These are phyloP conservation scores for Encephalitozoon hellem DNA, from an alignment of 371 early-diverging fungal species.

Conservation along the genomic window DNA sequence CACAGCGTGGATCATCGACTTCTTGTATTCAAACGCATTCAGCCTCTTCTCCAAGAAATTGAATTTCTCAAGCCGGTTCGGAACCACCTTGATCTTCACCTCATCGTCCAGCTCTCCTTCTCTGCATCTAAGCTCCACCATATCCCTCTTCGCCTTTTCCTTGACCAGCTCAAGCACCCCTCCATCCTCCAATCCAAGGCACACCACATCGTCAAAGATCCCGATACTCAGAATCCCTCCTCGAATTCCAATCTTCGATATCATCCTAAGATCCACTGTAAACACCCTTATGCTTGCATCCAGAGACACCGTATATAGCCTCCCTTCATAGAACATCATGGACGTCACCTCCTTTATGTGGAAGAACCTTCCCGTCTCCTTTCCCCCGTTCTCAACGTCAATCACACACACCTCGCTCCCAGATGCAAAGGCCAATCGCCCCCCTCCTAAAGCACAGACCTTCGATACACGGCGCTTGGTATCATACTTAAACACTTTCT, in stretches of 20 bases:
- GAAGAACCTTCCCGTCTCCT: neutral
- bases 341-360: conserved; percentile 35
- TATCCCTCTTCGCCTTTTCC: neutral
- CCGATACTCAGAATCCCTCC: neutral
- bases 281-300: conserved; percentile 42
- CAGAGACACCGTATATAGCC: conserved; percentile 19
- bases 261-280: conserved; percentile 7
- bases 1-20: conserved; percentile 12
- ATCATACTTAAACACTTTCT: neutral
- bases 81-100: conserved; percentile 24
- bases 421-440: conserved; percentile 3
- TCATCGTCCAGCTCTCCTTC: conserved; percentile 29
- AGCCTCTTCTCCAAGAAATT: conserved; percentile 28
- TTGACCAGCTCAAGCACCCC: neutral
- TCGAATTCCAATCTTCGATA: conserved; percentile 11
- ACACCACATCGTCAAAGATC: neutral
- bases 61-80: neutral
- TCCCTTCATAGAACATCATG: conserved; percentile 5
- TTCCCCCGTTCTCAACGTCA: neutral
- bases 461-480: neutral
- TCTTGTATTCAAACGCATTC: conserved; percentile 31
- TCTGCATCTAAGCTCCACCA: neutral
- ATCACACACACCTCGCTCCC: conserved; percentile 17
- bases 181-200: conserved; percentile 23
- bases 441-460: neutral